Evolutionary conservation across 1,284 basidiomycete species (phyloP).

Genomic region (Leccinum insolens): DNA sequence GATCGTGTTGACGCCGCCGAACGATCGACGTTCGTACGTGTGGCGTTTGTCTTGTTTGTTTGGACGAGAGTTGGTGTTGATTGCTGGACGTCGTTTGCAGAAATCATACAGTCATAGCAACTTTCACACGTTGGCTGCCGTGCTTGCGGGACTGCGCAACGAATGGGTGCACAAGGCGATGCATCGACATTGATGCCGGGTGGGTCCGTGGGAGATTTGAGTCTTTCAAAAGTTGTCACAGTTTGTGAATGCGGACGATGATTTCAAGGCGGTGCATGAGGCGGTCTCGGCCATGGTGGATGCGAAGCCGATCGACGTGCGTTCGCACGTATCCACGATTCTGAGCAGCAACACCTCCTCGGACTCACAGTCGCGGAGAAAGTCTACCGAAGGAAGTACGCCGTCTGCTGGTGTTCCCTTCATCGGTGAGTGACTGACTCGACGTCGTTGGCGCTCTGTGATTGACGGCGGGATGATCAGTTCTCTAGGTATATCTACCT

Average conservation of each 20-base stretch:
- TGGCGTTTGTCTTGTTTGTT: not conserved
- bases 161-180: conserved; percentile 74
- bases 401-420: conserved; percentile 74
- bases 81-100: conserved; percentile 41
- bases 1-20: conserved; percentile 68
- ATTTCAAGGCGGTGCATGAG: conserved; percentile 73
- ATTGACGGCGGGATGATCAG: not conserved
- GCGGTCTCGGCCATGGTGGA: conserved; percentile 64
- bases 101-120: conserved; percentile 84
- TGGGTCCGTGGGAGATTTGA: conserved; percentile 45
- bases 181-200: conserved; percentile 65
- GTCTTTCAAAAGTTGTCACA: too few species aligned
- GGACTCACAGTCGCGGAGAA: conserved; percentile 42
- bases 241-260: conserved; percentile 41
- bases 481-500: conserved; percentile 60
- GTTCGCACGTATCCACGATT: conserved; percentile 51
- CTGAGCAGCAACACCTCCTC: conserved; percentile 45
- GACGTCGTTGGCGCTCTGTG: not conserved
- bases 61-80: conserved; percentile 7
- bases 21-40: conserved; percentile 76
- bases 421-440: conserved; percentile 54
- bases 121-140: conserved; percentile 81
- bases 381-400: conserved; percentile 46
- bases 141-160: conserved; percentile 78
- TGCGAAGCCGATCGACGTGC: conserved; percentile 51